These are phyloP conservation scores for Aspergillus neoniger DNA, from an alignment of 2,329 filamentous ascomycete species.

Conservation along the genomic window DNA sequence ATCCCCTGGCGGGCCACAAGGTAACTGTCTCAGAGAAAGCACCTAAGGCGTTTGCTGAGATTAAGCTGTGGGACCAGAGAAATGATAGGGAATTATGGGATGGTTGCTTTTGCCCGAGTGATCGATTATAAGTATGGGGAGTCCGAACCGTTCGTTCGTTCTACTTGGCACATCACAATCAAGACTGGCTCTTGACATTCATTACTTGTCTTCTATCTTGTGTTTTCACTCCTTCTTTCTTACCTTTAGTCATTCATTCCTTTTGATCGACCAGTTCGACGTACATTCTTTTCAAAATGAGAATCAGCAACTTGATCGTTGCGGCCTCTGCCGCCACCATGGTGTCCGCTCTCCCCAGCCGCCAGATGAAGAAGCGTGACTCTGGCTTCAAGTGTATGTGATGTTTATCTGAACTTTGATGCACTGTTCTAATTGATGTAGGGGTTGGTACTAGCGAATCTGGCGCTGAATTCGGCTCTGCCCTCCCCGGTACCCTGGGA, in stretches of 20 bases:
- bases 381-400: constrained; percentile 30
- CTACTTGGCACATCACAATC: constrained; percentile 11
- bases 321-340: constrained; percentile 32
- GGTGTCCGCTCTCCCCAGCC: constrained; percentile 28
- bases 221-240: constrained; percentile 11
- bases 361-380: constrained; percentile 29
- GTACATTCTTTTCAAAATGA: constrained; percentile 33
- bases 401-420: not conserved
- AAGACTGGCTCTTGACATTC: constrained; percentile 18
- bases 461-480: constrained; percentile 65
- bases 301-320: constrained; percentile 31
- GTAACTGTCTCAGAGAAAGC: constrained; percentile 8
- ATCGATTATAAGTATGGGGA: constrained; percentile 8
- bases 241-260: constrained; percentile 18
- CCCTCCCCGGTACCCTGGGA: constrained; percentile 57
- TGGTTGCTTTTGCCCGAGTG: not conserved
- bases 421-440: not conserved
- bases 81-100: not conserved
- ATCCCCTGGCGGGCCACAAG: not conserved
- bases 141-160: constrained; percentile 1
- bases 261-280: constrained; percentile 25
- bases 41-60: constrained; percentile 2
- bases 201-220: constrained; percentile 11
- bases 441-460: constrained; percentile 55
- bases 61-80: constrained; percentile 4